Conservation (phyloP, 2,329 filamentous ascomycete species). For the Sporothrix sp. region DNA sequence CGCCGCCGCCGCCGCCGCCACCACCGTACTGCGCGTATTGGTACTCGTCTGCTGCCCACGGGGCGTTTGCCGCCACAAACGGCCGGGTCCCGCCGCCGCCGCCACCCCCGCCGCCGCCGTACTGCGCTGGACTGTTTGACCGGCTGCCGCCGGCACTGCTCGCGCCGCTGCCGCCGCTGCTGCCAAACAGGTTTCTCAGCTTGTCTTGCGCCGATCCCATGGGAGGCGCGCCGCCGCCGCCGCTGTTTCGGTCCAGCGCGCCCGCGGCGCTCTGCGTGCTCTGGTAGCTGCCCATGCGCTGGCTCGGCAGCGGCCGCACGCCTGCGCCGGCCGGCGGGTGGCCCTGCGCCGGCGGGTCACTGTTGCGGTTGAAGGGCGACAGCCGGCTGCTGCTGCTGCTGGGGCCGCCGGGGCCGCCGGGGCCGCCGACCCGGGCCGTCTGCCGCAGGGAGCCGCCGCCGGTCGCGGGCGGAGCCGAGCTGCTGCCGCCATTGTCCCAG, state of each 20-base stretch:
- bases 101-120: slow-evolving; percentile 18
- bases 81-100: slow-evolving; percentile 30
- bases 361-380: slow-evolving; percentile 21
- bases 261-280: slow-evolving; percentile 29
- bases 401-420: too few relatives aligned
- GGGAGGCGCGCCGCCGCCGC: slow-evolving; percentile 29
- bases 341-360: slow-evolving; percentile 18
- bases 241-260: slow-evolving; percentile 6
- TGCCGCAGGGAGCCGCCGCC: slow-evolving; percentile 32
- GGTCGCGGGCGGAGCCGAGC: slow-evolving; percentile 26
- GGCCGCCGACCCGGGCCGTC: slow-evolving; percentile 23
- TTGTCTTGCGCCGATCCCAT: slow-evolving; percentile 65
- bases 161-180: slow-evolving; percentile 31
- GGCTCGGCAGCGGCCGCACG: slow-evolving; percentile 56
- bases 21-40: slow-evolving; percentile 26
- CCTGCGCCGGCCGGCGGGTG: neutral
- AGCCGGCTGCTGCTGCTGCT: slow-evolving; percentile 23
- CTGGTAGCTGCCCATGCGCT: slow-evolving; percentile 68
- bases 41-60: slow-evolving; percentile 36
- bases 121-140: slow-evolving; percentile 23
- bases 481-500: slow-evolving; percentile 42
- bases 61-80: slow-evolving; percentile 37
- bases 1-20: slow-evolving; percentile 26
- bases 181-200: slow-evolving; percentile 71
- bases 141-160: slow-evolving; percentile 41